A percentile compares a stretch with the other conserved stretches of the same genome.
phyloP scores from a whole-genome alignment of 2,329 filamentous ascomycete species.

The Colletotrichum costaricense region DNA sequence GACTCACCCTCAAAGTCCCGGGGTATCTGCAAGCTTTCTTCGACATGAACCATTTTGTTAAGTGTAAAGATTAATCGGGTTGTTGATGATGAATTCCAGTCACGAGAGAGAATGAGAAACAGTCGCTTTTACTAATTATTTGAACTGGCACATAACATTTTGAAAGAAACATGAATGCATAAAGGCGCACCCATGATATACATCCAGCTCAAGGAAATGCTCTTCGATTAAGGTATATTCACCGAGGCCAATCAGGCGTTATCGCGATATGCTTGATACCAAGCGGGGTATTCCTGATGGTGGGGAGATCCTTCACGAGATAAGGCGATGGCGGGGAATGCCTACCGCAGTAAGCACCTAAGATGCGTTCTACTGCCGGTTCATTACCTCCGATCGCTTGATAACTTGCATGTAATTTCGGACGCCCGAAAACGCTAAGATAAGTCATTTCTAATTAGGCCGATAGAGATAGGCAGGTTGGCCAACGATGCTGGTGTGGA shows the following conservation, averaged over 20 bases:
- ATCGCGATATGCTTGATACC: background rate
- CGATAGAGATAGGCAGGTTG: background rate
- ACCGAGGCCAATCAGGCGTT: background rate
- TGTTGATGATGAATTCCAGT: background rate
- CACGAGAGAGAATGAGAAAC: background rate
- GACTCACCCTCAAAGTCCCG: conserved; percentile 42
- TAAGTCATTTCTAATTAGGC: background rate
- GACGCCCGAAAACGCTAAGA: background rate
- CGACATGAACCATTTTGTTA: conserved; percentile 12
- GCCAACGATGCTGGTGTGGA: background rate
- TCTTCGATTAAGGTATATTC: background rate
- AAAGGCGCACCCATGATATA: background rate
- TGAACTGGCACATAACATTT: too few species aligned
- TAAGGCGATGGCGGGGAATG: background rate
- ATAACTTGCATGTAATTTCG: background rate
- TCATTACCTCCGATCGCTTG: background rate
- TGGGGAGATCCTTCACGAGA: conserved; percentile 12
- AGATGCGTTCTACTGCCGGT: background rate
- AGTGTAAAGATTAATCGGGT: background rate
- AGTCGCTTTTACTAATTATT: background rate
- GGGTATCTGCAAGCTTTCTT: conserved; percentile 18
- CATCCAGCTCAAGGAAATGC: too few species aligned
- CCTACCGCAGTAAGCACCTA: background rate
- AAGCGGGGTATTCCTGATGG: background rate
- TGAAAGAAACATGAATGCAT: too few species aligned